A percentile compares a stretch with the other conserved stretches of the same genome.
phyloP scores from a whole-genome alignment of 139 green algal genomes.

The Chlamydomonas sp. region DNA sequence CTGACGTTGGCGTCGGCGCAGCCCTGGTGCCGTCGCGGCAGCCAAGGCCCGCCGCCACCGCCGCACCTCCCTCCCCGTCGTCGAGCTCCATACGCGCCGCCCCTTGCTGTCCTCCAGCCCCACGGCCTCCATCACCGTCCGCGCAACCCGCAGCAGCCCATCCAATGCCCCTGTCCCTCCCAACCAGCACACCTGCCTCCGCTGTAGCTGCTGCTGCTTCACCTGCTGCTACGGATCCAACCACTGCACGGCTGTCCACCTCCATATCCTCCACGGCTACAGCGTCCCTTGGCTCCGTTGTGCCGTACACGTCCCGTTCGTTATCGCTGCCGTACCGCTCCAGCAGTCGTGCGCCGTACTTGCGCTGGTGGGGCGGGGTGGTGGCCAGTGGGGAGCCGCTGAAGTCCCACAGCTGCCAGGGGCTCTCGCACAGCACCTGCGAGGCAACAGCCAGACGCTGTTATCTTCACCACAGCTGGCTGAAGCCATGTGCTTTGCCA shows the following conservation, averaged over 20 bases:
- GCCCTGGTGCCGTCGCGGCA: too few relatives aligned
- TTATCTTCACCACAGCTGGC: neutral
- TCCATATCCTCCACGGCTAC: neutral
- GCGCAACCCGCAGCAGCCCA: too few relatives aligned
- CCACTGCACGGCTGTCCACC: too few relatives aligned
- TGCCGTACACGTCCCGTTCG: neutral
- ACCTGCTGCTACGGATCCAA: neutral
- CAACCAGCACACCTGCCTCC: neutral
- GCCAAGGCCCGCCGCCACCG: too few relatives aligned
- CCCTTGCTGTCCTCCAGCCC: too few relatives aligned
- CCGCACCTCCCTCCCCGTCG: too few relatives aligned
- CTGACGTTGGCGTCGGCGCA: too few relatives aligned
- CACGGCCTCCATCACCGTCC: too few relatives aligned
- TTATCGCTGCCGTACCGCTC: slow-evolving; percentile 3
- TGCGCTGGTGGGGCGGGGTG: neutral
- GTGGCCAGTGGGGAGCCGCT: neutral
- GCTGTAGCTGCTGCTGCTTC: neutral
- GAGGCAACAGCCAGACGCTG: neutral
- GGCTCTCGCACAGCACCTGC: slow-evolving; percentile 23
- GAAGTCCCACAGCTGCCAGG: slow-evolving; percentile 46
- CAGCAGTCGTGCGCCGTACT: slow-evolving; percentile 8
- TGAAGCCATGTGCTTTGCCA: neutral
- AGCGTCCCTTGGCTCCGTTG: neutral
- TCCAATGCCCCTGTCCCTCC: too few relatives aligned
- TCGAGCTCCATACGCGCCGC: too few relatives aligned